Base-by-base conservation (phyloP, 2,329 filamentous ascomycete genomes). In the Sclerotinia sclerotiorum region DNA sequence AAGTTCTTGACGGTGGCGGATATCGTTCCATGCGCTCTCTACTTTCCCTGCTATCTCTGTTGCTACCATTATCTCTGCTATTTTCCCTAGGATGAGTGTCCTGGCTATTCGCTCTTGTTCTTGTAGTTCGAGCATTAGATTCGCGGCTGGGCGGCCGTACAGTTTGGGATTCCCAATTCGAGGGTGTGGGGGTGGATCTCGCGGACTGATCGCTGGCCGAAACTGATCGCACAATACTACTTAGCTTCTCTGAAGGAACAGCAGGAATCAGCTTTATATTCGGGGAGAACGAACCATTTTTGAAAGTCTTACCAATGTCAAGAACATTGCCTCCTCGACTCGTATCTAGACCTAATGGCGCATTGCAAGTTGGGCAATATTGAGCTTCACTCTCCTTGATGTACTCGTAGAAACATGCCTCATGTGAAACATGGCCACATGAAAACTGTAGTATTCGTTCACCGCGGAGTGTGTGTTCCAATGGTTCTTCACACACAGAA, bases 401-500 rank as follows among this genome's bases (percentile, higher is more conserved):
- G 78, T 96, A 97, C 80, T 99, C 95, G 81, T 98, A 98, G 78
- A 99, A 98, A 81, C 95, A 99, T 48, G 94, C 95, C 79, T 98
- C 95, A 78, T 99, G 95, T 15, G 94, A 93, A 70, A 99, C 94
- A 80, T 99, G 95, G n/a, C 90, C 87, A 80, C 95, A 99, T 7
- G 94, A 96, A 76, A 99, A 95, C 78, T 98, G 95, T 66, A 99
- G 83, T 70, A 99, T 93, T 73, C 93, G 89, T 82, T 99, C 95
- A 69, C 95, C 95, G 63, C 92, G 91, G 58, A 99, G 84, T 4
- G 93, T 99, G 79, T 98, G 94, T 80, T 98, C 95, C 71, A 99
- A 82, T 3, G 94, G 94, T 81, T 99, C 95, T 79, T 99, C 95
- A 78, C 95, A 99, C 21, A 97, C 94, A 63, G 94, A 92, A 80